Evolutionary conservation across 345 rosid genomes (phyloP), one percentile per base, ranked within the genome.

Genomic region (Gossypium ekmanianum): DNA sequence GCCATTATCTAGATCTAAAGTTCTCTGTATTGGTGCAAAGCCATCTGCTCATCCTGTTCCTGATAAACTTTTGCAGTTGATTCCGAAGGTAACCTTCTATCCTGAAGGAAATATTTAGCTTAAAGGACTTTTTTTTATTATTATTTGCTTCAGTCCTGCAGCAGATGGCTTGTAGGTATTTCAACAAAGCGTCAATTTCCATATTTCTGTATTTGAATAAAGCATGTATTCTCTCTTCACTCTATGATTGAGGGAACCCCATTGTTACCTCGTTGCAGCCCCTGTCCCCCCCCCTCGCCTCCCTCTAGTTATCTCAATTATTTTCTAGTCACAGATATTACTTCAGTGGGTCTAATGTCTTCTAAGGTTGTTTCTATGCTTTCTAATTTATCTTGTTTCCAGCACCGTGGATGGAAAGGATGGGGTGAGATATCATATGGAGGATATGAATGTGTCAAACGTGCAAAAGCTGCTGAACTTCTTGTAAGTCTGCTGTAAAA

Each of bases 401-500:
- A 91, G 98, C 91, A 87, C 64, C 76, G 87, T 80, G 98, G 98
- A 62, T 94, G 98, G 98, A 92, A 92, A 87, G 90, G 87, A 77
- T 94, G 98, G 98, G 98, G 97, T 63, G 98, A 94, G 82, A 89
- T 94, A 80, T 94, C 98, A 2, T 94, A 94, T 85, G 97, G 95
- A 77, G 98, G 98, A 67, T 78, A 83, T 72, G 85, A 83, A 77
- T 85, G 92, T 75, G 81, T 91, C 57, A 79, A 82, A 81, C 94
- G 97, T 65, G 94, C 97, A 62, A 83, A 88, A 78, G 92, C 93
- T 73, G 93, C 98, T 73, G 98, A 94, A 72, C 87, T 83, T 81
- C 83, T 94, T 86, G 98, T 94, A 79, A 51, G 79, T 80, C 79
- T 69, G 34, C 74, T 52, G n/a, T 74, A 68, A 59, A 65, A 20